Evolutionary conservation across 371 early-diverging fungal species (phyloP), one percentile per base, ranked within the genome.

Genomic region (Mucor saturninus): DNA sequence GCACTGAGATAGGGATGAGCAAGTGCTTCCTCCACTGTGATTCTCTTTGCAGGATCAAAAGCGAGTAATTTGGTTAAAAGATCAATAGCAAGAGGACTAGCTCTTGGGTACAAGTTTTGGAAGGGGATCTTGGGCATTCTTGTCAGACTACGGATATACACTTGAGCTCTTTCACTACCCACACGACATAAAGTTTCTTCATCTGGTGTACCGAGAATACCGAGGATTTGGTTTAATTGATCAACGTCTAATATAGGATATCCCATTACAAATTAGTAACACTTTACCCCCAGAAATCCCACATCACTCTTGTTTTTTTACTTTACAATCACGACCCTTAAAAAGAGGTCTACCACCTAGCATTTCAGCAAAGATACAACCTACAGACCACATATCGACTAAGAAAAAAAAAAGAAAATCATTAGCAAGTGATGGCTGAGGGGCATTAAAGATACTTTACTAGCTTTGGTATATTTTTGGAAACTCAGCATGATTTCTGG

Each of bases 361-460:
- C 82, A 99, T 87, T 75, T 99, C 99, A 35, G 97, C 98, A 75
- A 99, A 94, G 46, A 98, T 94, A 79, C 97, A 98, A 29, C 99
- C 99, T n/a, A 97, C 95, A 5, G 97, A 93, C 99, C 99, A 99
- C 81, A 98, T 93, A 70, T 99, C 99, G 64, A 95, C 90, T 86
- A 79, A 43, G 10, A 53, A n/a, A 42, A 32, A 53, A 46, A 8
- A 46, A 46, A 7, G 2, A 46, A 4, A 45, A 40, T 21, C 21
- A 21, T 21, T 21, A 21, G 21, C 0, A 21, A 21, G 21, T 21
- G 21, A 21, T 21, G 31, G n/a, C 29, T 8, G 4, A 14, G 5
- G 28, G 15, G 32, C 56, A 14, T n/a, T 45, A 48, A 48, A 28
- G 35, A 9, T 39, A 87, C 89, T 71, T 50, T 86, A 93, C 93